Percentiles rank a stretch among this genome's conserved stretches.
Evolutionary conservation across 345 rosid species (phyloP).

Genomic region (Lumnitzera racemosa): DNA sequence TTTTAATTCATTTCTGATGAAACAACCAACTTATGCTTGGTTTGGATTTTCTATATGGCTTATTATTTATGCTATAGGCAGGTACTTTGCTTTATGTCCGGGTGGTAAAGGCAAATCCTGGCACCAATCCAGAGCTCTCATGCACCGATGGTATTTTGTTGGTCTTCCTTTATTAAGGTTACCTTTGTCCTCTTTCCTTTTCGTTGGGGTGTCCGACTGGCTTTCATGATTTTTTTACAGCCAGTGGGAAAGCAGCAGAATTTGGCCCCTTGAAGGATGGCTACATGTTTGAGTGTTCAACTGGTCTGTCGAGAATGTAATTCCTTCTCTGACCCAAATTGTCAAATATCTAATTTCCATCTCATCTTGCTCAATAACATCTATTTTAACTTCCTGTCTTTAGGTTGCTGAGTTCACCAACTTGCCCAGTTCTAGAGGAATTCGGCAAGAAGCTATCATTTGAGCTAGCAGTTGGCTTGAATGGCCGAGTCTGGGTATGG

Average conservation of each 20-base stretch:
- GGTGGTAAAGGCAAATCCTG: conserved; percentile 66
- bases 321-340: not conserved
- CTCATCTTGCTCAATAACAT: not conserved
- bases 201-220: not conserved
- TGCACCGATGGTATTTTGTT: conserved; percentile 58
- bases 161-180: not conserved
- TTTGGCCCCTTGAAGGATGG: conserved; percentile 72
- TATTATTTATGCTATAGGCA: conserved; percentile 30
- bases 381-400: conserved; percentile 1
- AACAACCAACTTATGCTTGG: too few species aligned
- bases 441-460: conserved; percentile 73
- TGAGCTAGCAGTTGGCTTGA: conserved; percentile 75
- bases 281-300: conserved; percentile 77
- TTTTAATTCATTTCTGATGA: too few species aligned
- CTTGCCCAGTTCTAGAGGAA: conserved; percentile 71
- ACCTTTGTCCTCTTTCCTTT: not conserved
- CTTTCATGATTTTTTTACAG: conserved; percentile 18
- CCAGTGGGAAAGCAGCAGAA: conserved; percentile 73
- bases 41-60: not conserved
- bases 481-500: conserved; percentile 75
- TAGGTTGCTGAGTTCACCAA: conserved; percentile 68
- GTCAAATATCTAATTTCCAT: not conserved
- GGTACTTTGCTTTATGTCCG: conserved; percentile 71
- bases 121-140: conserved; percentile 69
- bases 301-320: conserved; percentile 77